Base-by-base conservation (phyloP, 176 grass and related monocot species). In the Miscanthus lutarioriparius region DNA sequence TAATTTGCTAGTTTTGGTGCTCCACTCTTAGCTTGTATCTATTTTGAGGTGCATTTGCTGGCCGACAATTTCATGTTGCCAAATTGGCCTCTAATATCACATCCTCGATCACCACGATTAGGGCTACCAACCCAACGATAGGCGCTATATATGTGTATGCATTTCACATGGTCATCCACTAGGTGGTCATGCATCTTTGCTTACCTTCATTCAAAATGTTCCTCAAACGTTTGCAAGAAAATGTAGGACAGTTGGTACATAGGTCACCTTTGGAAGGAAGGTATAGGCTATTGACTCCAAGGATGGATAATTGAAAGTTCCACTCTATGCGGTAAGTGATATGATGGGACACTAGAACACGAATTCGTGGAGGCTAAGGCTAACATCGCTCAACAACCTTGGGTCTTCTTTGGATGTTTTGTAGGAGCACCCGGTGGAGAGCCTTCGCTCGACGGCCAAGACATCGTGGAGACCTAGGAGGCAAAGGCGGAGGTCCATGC, bases 51-150 rank as follows among this genome's bases (percentile, higher is more conserved):
- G 84, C 38, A 63, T 70, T 83, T 75, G 80, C 80, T 90, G 69
- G 89, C 80, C 69, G 80, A 83, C 89, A 90, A 75, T 76, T 82
- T 41, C 88, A 54, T 85, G 87, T 48, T 86, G 79, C 80, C 84
- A 73, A 84, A 81, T 77, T 62, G 84, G 69, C 70, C 80, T 80
- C 75, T 84, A 84, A 75, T 74, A 70, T 80, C 76, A 90, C 85
- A 84, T 80, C 37, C 37, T 84, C 69, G 10, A 28, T 84, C 75
- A 32, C 75, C 81, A 84, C 62, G 70, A 84, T 87, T 87, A 80
- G 81, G 51, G 62, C 19, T 7, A 74, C 30, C 22, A 3, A 23
- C 54, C 54, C 3, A 0, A 11, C 38, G 33, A 70, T 67, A 71
- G 19, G 26, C 67, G 30, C 32, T 84, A 71, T 87, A 64, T 25